phyloP scores from a whole-genome alignment of 2,329 filamentous ascomycete species.

The Mollisia scopiformis region DNA sequence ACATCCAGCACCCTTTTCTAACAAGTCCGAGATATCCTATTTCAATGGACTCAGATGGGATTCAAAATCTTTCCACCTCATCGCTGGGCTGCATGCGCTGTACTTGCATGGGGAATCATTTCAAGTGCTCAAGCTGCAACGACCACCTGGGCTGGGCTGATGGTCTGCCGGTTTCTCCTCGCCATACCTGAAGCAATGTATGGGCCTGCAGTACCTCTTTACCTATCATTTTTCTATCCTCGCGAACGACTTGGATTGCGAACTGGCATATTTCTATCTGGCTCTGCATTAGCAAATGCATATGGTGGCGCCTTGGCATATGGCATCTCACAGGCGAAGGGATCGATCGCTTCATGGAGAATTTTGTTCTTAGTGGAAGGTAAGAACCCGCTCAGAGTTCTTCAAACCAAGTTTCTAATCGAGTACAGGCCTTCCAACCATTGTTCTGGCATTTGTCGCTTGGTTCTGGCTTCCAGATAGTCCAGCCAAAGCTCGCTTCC shows the following conservation, averaged over 20 bases:
- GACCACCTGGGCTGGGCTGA: constrained; percentile 61
- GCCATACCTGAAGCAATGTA: constrained; percentile 66
- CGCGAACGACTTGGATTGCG: constrained; percentile 75
- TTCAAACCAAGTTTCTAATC: neutral
- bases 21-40: constrained; percentile 30
- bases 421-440: constrained; percentile 62
- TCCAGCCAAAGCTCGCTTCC: constrained; percentile 63
- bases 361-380: constrained; percentile 81
- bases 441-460: constrained; percentile 72
- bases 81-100: constrained; percentile 36
- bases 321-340: constrained; percentile 66
- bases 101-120: constrained; percentile 74
- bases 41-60: constrained; percentile 38
- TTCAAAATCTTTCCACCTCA: constrained; percentile 38
- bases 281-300: constrained; percentile 75
- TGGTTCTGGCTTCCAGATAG: constrained; percentile 77
- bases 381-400: neutral
- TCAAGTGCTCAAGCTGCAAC: constrained; percentile 71
- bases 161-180: constrained; percentile 56
- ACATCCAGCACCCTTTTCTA: neutral
- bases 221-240: constrained; percentile 63
- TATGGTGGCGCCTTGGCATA: constrained; percentile 79
- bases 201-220: constrained; percentile 57
- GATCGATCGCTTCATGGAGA: constrained; percentile 77
- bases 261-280: constrained; percentile 83